Evolutionary conservation across 2,329 filamentous ascomycete genomes (phyloP), one percentile per base, ranked within the genome.

Genomic region (Sordariomycetes sp.): DNA sequence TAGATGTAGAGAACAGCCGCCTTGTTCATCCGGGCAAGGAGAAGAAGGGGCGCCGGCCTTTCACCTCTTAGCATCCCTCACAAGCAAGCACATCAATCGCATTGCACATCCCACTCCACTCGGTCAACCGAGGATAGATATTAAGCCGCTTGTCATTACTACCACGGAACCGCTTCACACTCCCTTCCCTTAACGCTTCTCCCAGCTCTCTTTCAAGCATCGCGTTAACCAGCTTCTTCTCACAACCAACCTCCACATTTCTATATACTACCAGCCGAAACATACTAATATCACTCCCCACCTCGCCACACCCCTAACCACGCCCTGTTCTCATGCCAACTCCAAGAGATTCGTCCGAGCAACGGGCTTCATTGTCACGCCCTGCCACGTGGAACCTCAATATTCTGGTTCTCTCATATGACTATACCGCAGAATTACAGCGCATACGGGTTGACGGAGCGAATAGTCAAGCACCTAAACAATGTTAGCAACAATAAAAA

Each of bases 401-500:
- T 8, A 8, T 8, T 32, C 28, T 32, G 28, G 28, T 8, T 32
- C 28, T 8, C 28, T 32, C 28, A 8, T n/a, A 32, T 32, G 28
- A 32, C 3, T 32, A 32, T 32, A 32, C 45, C 3, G n/a, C 45
- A 24, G 8, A 24, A 60, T 69, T 69, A 82, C 64, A 83, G 71
- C 57, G 87, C 87, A 68, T 86, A 91, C 17, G 87, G 87, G 76
- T 91, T 91, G 65, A 90, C 74, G 45, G 87, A 90, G 61, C 87
- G 84, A 66, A 90, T 90, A n/a, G 87, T 90, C 70, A 91, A 72
- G 76, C 87, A 91, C 64, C 87, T 90, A 55, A 13, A 42, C 10
- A 20, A 20, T 53, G 63, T 79, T 71, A 79, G 74, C 65, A 63
- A 36, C 54, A n/a, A 10, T 50, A 24, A 28, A 32, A 24, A 8